Evolutionary conservation across 192 early-diverging fungal genomes (phyloP), one percentile per base, ranked within the genome.

Genomic region (Coemansia sp.): DNA sequence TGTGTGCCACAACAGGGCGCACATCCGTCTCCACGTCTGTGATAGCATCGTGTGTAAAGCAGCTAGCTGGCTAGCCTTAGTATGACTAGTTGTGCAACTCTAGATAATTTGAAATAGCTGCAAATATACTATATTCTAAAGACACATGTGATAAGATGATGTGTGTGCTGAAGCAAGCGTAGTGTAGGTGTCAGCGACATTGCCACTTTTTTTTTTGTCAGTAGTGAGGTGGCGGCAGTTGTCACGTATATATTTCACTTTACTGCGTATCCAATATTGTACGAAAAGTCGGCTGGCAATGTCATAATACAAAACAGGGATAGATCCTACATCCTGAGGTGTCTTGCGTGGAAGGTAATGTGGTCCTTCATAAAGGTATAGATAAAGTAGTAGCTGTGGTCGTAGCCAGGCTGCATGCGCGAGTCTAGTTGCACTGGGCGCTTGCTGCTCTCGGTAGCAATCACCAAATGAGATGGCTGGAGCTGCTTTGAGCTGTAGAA

Each of bases 321-420:
- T n/a, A 39, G 34, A 18, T 18, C 36, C 36, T 62, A 62, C 34
- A 38, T 10, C 31, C 53, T 55, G 43, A 89, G 76, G 33, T 81
- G 65, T 64, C 89, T 85, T 31, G 87, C 89, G 65, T 95, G 94
- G 72, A 93, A 94, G 3, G 73, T 61, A 39, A 95, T 83, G 70
- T 95, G 94, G 60, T 92, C 90, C 11, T 88, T 78, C 62, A 92
- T 86, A 76, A 97, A 93, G 13, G 90, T 89, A 50, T 86, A 79
- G 66, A 97, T 90, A 68, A 95, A 95, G 74, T 75, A 97, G 76
- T 97, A 97, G 22, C 87, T 88, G 71, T 97, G 95, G 69, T 95
- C 93, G 65, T 93, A 97, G 22, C 92, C 93, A 33, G 91, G 89
- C 60, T 91, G 92, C 80, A 88, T 84, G 27, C 88, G 85, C 49